Evolutionary conservation across 2,329 filamentous ascomycete species (phyloP), one percentile per base, ranked within the genome.

Genomic region (Cadophora luteo-olivacea): DNA sequence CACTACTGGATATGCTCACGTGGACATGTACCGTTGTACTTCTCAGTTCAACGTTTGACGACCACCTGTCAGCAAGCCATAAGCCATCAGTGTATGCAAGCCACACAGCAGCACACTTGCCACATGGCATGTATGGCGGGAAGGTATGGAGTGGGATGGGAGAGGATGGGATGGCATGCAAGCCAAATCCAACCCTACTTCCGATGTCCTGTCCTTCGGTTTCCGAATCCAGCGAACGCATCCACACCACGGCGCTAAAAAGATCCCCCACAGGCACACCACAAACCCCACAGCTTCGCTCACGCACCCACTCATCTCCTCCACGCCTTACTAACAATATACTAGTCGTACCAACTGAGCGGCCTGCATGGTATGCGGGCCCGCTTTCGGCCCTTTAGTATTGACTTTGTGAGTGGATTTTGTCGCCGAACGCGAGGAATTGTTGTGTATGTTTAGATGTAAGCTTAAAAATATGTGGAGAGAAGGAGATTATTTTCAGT

Each of bases 111-210:
- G 33, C 33, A 41, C 8, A 38, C 32, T 38, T 38, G 33, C 55
- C 33, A 57, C 55, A 58, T 58, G 55, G 55, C n/a, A 58, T 58
- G 55, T 33, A 58, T 38, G 33, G 32, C 33, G 55, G 55, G 32
- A 33, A 24, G 33, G n/a, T 19, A 38, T 38, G 41, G 41, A 7
- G 2, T 38, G 36, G 36, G 36, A 38, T 38, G 12, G 41, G 33
- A 36, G 11, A 11, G 33, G 36, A 11, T 38, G 36, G 36, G 36
- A 38, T 38, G 12, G 41, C 2, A 49, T 49, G 45, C 45, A 49
- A 49, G 45, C 45, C 45, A 49, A n/a, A 22, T 2, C 57, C 1
- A 45, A 29, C 33, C 22, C 16, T 41, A 19, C 33, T 60, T 41
- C 33, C n/a, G 25, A 12, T 11, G 16, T 60, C 33, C 33, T 41